Percentiles rank a stretch among this genome's conserved stretches.
These are phyloP conservation scores for Auriscalpium orientale DNA, from an alignment of 768 basidiomycete species.

Conservation along the genomic window DNA sequence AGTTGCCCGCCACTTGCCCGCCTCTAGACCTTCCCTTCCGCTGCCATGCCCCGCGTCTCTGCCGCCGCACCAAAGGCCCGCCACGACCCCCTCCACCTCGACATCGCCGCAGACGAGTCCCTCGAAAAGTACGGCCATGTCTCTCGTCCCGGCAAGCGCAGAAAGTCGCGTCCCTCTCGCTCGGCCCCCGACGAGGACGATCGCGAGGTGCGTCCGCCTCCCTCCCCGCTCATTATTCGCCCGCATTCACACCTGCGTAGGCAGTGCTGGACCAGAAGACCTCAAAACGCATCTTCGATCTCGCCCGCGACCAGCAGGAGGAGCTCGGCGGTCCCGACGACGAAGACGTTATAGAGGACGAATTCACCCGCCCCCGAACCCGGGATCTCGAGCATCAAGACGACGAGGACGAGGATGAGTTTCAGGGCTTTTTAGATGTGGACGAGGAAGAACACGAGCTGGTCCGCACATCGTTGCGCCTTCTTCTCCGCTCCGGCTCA, in stretches of 20 bases:
- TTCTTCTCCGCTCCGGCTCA: not conserved
- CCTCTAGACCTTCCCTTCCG: not conserved
- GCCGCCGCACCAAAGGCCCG: slow-evolving; percentile 50
- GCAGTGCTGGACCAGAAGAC: slow-evolving; percentile 71
- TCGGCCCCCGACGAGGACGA: slow-evolving; percentile 44
- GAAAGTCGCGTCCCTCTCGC: slow-evolving; percentile 43
- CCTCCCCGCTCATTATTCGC: not conserved
- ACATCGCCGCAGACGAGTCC: slow-evolving; percentile 74
- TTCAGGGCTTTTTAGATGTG: slow-evolving; percentile 27
- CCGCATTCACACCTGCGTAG: slow-evolving; percentile 29
- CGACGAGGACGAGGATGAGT: slow-evolving; percentile 52
- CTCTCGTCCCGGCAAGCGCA: slow-evolving; percentile 68
- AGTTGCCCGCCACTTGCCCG: not conserved
- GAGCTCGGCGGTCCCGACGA: slow-evolving; percentile 59
- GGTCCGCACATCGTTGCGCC: slow-evolving; percentile 24
- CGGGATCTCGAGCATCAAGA: slow-evolving; percentile 29
- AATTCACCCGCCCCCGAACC: slow-evolving; percentile 19
- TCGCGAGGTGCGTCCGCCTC: slow-evolving; percentile 18
- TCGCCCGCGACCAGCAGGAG: slow-evolving; percentile 89
- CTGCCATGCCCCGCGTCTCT: slow-evolving; percentile 55
- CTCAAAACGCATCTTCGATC: slow-evolving; percentile 82
- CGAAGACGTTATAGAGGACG: slow-evolving; percentile 22
- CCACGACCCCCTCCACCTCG: slow-evolving; percentile 83
- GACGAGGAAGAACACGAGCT: slow-evolving; percentile 43
- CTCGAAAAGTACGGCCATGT: slow-evolving; percentile 73